Percentiles rank a stretch among this genome's conserved stretches.
Conservation (phyloP, 352 stramenopile species). For the Aphanomyces astaci region DNA sequence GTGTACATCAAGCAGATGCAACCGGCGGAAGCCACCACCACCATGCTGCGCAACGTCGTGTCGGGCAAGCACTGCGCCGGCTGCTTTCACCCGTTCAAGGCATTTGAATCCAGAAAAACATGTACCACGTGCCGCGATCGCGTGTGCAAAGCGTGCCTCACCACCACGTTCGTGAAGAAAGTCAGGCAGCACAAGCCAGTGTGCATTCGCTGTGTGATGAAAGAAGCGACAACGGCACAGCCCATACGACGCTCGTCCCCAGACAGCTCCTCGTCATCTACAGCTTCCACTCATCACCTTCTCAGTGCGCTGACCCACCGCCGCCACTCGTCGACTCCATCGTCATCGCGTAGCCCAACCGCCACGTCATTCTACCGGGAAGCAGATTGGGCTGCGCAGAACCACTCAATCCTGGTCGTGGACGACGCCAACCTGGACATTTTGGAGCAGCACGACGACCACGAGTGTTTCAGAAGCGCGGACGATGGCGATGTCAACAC, state of each 20-base stretch:
- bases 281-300: no score
- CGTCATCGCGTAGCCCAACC: neutral
- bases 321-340: neutral
- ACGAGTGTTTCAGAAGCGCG: neutral
- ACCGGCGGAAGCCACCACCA: neutral
- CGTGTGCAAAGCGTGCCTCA: slow-evolving; percentile 13
- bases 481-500: neutral
- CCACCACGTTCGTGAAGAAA: neutral
- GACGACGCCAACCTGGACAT: neutral
- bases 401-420: neutral
- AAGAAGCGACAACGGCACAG: neutral
- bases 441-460: neutral
- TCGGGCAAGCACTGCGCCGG: slow-evolving; percentile 7
- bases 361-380: no score
- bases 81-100: neutral
- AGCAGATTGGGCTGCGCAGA: no score
- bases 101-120: neutral
- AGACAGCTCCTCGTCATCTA: neutral
- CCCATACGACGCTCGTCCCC: neutral
- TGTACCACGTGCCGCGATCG: neutral
- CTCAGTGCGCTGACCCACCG: no score
- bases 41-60: neutral
- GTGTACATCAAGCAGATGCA: slow-evolving; percentile 1
- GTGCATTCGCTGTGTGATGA: neutral
- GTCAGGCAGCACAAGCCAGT: slow-evolving; percentile 8